These are phyloP conservation scores for Oidiodendron maius DNA, from an alignment of 495 filamentous ascomycete genomes.

Conservation along the genomic window DNA sequence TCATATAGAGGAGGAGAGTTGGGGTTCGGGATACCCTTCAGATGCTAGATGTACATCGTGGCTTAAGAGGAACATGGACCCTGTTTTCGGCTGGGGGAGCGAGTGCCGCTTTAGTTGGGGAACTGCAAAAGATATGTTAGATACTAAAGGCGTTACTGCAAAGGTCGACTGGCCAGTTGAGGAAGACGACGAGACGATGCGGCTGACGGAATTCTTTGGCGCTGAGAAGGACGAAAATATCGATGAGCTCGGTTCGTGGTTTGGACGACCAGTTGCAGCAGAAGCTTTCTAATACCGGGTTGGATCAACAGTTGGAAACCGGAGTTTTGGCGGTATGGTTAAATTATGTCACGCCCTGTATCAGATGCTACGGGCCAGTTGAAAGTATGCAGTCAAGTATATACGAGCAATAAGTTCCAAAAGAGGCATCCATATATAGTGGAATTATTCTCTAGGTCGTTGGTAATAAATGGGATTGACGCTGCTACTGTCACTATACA, in stretches of 20 bases:
- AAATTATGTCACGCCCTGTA: too few species aligned
- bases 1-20: constrained; percentile 32
- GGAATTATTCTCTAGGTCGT: too few species aligned
- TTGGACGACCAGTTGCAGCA: constrained; percentile 48
- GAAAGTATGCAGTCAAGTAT: too few species aligned
- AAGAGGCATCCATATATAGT: neutral
- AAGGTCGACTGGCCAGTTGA: constrained; percentile 82
- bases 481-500: neutral
- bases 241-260: constrained; percentile 57
- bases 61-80: constrained; percentile 82
- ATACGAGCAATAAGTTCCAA: too few species aligned
- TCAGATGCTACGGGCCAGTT: too few species aligned
- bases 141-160: constrained; percentile 49
- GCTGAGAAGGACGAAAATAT: constrained; percentile 32
- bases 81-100: constrained; percentile 89
- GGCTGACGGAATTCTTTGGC: constrained; percentile 70
- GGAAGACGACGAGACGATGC: constrained; percentile 57
- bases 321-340: too few species aligned
- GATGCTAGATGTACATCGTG: constrained; percentile 76
- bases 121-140: constrained; percentile 88
- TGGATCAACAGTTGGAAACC: too few species aligned
- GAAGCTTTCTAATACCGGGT: constrained; percentile 62
- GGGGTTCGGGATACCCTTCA: constrained; percentile 92
- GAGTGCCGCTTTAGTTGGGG: constrained; percentile 95
- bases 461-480: too few species aligned